A percentile compares a stretch with the other conserved stretches of the same genome.
Evolutionary conservation across 2,329 filamentous ascomycete species (phyloP).

Genomic region (Phaeoacremonium minimum): DNA sequence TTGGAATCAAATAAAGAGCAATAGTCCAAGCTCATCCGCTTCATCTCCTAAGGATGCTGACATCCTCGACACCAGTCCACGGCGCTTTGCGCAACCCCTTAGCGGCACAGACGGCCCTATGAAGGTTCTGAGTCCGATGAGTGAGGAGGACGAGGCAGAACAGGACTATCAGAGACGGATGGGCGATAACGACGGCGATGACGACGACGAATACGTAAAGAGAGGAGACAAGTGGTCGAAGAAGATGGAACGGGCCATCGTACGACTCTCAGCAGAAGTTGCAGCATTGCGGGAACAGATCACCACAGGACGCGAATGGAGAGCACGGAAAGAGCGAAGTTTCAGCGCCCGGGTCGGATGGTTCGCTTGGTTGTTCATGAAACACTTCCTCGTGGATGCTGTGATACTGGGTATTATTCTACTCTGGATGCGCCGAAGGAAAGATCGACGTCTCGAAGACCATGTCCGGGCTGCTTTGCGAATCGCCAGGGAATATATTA

Average conservation of each 20-base stretch:
- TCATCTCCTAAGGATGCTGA: slow-evolving; percentile 47
- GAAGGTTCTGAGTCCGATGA: slow-evolving; percentile 78
- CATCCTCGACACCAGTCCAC: slow-evolving; percentile 26
- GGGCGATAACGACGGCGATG: slow-evolving; percentile 32
- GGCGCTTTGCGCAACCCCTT: slow-evolving; percentile 40
- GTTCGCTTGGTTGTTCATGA: slow-evolving; percentile 63
- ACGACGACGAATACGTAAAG: slow-evolving; percentile 31
- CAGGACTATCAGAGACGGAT: slow-evolving; percentile 43
- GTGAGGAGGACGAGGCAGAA: slow-evolving; percentile 71
- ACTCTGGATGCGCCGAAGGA: slow-evolving; percentile 67
- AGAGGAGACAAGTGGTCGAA: slow-evolving; percentile 65
- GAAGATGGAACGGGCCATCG: slow-evolving; percentile 79
- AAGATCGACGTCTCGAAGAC: slow-evolving; percentile 69
- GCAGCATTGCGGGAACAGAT: slow-evolving; percentile 91
- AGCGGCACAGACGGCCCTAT: slow-evolving; percentile 53
- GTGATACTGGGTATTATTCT: slow-evolving; percentile 62
- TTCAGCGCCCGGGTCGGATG: slow-evolving; percentile 68
- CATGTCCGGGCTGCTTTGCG: slow-evolving; percentile 62
- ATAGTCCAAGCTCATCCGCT: slow-evolving; percentile 61
- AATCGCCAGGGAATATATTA: slow-evolving; percentile 53
- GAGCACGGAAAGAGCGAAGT: slow-evolving; percentile 59
- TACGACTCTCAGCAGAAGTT: slow-evolving; percentile 87
- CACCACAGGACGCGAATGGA: slow-evolving; percentile 69
- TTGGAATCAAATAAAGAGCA: slow-evolving; percentile 96
- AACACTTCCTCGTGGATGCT: slow-evolving; percentile 71